Evolutionary conservation across 108 stramenopile genomes (phyloP), one percentile per base, ranked within the genome.

Genomic region (Nitzschia inconspicua): DNA sequence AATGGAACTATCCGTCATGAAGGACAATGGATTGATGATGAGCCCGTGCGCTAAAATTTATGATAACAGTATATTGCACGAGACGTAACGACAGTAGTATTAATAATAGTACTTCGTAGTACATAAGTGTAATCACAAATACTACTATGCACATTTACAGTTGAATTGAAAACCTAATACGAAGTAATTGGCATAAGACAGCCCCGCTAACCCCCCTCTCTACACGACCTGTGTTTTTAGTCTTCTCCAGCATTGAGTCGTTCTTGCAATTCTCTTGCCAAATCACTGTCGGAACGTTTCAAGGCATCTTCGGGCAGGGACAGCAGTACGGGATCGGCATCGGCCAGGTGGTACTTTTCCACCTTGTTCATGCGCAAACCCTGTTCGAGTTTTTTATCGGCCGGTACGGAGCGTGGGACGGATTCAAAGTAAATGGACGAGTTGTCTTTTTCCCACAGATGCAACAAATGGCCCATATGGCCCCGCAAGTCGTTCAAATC

Each of bases 401-500:
- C 66, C 30, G 90, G 83, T 8, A 95, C 84, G 22, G 72, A 70
- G 13, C 72, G 81, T 5, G 94, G 94, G 8, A 94, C 88, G 37
- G 82, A 75, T 48, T 86, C 89, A 57, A 95, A 95, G 58, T 84
- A 95, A 1, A 95, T 77, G 39, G 70, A 48, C 11, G 75, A 77
- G 55, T 90, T 90, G 58, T 95, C 94, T 47, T 77, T 84, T 70
- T 92, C 88, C 88, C 88, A 95, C 28, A 57, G 59, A 2, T 59
- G 62, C 44, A 90, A 42, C 40, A 95, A 24, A 4, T 36, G 20
- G 14, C 42, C 39, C 74, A 90, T 72, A 57, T 95, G 94, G n/a
- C 53, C 44, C 24, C 86, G 78, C 24, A 92, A 73, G 32, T 85
- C 80, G 34, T 66, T 67, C 54, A 95, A 48, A 50, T 95, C 94